Conservation (phyloP, 352 stramenopile genomes). For the Globisporangium irregulare region DNA sequence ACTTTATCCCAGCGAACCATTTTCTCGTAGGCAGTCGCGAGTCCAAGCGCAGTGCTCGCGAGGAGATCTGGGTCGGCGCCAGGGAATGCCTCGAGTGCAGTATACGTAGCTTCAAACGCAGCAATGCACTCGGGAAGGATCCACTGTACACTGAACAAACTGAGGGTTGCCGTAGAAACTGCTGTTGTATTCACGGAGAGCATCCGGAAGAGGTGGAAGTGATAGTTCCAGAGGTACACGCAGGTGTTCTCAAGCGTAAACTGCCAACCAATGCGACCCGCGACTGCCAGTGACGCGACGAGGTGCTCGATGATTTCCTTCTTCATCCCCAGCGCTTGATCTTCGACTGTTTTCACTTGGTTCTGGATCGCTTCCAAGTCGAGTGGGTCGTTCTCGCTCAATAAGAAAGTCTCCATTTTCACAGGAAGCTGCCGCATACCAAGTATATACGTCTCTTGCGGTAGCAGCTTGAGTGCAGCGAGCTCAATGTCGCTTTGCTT, state of each 20-base stretch:
- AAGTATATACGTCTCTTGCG: conserved; percentile 30
- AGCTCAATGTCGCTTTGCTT: conserved; percentile 20
- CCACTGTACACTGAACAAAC: conserved; percentile 27
- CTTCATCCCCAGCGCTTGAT: conserved; percentile 35
- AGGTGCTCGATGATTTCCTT: conserved; percentile 45
- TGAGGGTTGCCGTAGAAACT: neutral
- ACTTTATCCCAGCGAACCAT: conserved; percentile 45
- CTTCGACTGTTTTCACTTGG: conserved; percentile 14
- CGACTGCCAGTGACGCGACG: conserved; percentile 24
- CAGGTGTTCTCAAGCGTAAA: conserved; percentile 81
- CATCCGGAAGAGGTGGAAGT: conserved; percentile 82
- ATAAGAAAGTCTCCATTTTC: neutral
- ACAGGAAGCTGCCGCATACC: conserved; percentile 25
- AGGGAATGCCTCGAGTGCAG: conserved; percentile 36
- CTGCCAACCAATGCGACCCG: conserved; percentile 45
- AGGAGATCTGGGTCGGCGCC: conserved; percentile 44
- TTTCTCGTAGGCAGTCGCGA: conserved; percentile 56
- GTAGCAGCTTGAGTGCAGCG: conserved; percentile 18
- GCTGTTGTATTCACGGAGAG: neutral
- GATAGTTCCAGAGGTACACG: conserved; percentile 90
- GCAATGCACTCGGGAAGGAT: conserved; percentile 58
- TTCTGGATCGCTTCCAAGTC: conserved; percentile 7
- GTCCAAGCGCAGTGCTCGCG: conserved; percentile 41
- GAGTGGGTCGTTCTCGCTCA: neutral
- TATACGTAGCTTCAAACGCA: conserved; percentile 58